Percentiles rank a stretch among this genome's conserved stretches.
Evolutionary conservation across 1,284 basidiomycete species (phyloP).

Genomic region (Ganoderma sinense): DNA sequence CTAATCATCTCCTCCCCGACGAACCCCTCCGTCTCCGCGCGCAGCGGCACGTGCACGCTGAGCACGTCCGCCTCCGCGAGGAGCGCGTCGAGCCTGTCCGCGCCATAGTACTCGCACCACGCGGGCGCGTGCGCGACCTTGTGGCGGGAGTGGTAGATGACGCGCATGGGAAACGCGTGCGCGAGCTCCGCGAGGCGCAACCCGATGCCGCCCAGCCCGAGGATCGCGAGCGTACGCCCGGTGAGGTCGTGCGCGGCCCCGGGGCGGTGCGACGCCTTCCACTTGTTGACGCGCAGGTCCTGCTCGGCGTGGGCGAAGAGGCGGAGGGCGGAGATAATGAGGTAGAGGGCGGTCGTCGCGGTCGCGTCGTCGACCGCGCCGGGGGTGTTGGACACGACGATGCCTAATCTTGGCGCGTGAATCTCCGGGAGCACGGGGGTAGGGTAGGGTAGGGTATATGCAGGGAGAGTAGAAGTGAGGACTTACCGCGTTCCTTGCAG

Average conservation of each 20-base stretch:
- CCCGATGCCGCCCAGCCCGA: conserved; percentile 93
- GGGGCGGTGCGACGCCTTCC: conserved; percentile 61
- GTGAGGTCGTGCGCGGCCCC: conserved; percentile 76
- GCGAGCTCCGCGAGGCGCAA: conserved; percentile 71
- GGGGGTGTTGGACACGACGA: conserved; percentile 90
- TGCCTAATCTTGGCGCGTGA: conserved; percentile 56
- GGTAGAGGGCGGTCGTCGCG: conserved; percentile 88
- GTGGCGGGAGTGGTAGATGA: conserved; percentile 83
- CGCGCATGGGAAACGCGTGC: conserved; percentile 85
- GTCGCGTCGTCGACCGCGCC: conserved; percentile 92
- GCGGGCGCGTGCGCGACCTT: conserved; percentile 65
- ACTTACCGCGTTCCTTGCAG: conserved; percentile 71
- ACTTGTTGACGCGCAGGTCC: conserved; percentile 62
- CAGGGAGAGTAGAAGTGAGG: background rate
- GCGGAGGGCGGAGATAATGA: conserved; percentile 85
- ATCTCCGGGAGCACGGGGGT: background rate
- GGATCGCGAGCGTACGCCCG: conserved; percentile 82
- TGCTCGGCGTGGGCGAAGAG: conserved; percentile 81
- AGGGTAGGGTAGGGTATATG: too few relatives aligned
- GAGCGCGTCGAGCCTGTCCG: conserved; percentile 72
- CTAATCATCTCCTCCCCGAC: conserved; percentile 85
- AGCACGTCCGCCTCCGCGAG: conserved; percentile 82
- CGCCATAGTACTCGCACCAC: conserved; percentile 79
- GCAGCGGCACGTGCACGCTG: conserved; percentile 77
- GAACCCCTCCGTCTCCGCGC: conserved; percentile 76